A percentile compares a stretch with the other conserved stretches of the same genome.
phyloP scores from a whole-genome alignment of 2,329 filamentous ascomycete species.

The Clonostachys sp. region DNA sequence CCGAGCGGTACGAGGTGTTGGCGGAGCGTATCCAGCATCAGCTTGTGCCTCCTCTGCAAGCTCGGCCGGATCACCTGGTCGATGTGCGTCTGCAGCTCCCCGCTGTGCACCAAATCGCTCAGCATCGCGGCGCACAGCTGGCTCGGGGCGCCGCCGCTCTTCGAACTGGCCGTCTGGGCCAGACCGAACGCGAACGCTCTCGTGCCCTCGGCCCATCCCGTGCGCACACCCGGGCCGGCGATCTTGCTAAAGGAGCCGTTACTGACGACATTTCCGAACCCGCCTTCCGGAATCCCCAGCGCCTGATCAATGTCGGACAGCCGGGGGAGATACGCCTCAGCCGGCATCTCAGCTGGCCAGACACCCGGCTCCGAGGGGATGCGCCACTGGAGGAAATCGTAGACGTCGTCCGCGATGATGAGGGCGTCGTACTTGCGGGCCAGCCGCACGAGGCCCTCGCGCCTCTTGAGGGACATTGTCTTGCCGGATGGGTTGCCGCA shows the following conservation, averaged over 20 bases:
- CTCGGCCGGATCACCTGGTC: constrained; percentile 33
- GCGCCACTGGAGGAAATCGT: constrained; percentile 86
- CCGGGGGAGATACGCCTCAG: constrained; percentile 59
- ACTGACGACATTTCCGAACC: constrained; percentile 75
- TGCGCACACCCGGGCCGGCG: constrained; percentile 72
- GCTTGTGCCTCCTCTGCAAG: constrained; percentile 36
- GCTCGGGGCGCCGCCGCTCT: constrained; percentile 52
- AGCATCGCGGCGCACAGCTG: constrained; percentile 50
- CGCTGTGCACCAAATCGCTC: constrained; percentile 37
- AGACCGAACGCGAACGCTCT: constrained; percentile 46
- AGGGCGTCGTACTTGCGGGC: constrained; percentile 77
- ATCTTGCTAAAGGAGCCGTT: constrained; percentile 94
- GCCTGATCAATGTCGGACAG: constrained; percentile 74
- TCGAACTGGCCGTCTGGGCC: constrained; percentile 46
- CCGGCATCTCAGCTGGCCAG: background rate
- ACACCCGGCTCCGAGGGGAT: constrained; percentile 20
- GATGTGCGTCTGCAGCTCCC: constrained; percentile 39
- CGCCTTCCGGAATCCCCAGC: constrained; percentile 42
- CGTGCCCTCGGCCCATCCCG: constrained; percentile 82
- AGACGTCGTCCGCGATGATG: constrained; percentile 87
- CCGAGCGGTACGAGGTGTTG: constrained; percentile 59
- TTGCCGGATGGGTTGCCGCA: constrained; percentile 86
- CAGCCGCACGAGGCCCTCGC: constrained; percentile 66
- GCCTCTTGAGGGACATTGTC: constrained; percentile 68
- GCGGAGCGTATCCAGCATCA: constrained; percentile 55